A percentile compares a stretch with the other conserved stretches of the same genome.
Evolutionary conservation across 2,329 filamentous ascomycete genomes (phyloP).

Genomic region (Alternaria solani): DNA sequence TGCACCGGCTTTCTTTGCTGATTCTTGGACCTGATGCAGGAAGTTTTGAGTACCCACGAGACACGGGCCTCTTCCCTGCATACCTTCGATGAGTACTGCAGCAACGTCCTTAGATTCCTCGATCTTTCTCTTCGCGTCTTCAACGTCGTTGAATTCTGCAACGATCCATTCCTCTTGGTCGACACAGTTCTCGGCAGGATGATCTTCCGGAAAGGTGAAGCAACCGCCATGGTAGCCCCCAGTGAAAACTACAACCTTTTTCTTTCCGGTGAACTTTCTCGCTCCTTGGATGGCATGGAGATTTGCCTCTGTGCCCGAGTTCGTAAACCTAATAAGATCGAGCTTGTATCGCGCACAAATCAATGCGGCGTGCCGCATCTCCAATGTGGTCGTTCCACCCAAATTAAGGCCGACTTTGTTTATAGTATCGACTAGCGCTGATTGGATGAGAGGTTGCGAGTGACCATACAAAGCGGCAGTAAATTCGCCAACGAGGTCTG

Average conservation of each 20-base stretch:
- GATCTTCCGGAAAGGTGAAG: constrained; percentile 56
- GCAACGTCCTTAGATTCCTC: constrained; percentile 58
- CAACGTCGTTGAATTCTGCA: constrained; percentile 68
- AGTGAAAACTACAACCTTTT: constrained; percentile 56
- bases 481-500: constrained; percentile 40
- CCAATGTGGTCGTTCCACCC: constrained; percentile 33
- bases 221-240: constrained; percentile 65
- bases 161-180: constrained; percentile 66
- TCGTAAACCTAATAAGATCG: constrained; percentile 36
- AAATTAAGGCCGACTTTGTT: constrained; percentile 46
- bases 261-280: constrained; percentile 56
- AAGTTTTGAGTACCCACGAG: constrained; percentile 62
- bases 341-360: constrained; percentile 36
- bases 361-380: constrained; percentile 29
- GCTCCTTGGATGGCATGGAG: constrained; percentile 50
- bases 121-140: constrained; percentile 56
- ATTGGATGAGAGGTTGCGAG: constrained; percentile 39
- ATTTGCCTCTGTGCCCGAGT: constrained; percentile 43
- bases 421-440: constrained; percentile 31
- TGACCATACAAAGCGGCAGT: constrained; percentile 41
- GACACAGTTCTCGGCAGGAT: constrained; percentile 56
- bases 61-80: constrained; percentile 71
- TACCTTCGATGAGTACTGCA: constrained; percentile 70
- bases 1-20: constrained; percentile 60
- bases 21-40: constrained; percentile 59